These are phyloP conservation scores for Abrus pulchellus DNA, from an alignment of 306 rosid genomes.

Conservation along the genomic window DNA sequence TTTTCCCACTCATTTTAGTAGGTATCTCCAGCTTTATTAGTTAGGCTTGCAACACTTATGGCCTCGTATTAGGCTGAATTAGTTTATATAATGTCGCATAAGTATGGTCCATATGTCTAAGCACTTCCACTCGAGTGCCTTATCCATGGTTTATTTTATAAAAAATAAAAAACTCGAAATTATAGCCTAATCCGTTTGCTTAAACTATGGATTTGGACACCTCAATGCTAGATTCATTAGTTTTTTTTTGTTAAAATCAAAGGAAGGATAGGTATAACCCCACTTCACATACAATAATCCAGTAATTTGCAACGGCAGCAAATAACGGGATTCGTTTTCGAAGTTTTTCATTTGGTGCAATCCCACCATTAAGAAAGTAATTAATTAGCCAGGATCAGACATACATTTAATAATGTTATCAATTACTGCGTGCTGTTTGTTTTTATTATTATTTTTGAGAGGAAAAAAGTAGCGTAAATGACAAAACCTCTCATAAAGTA, in stretches of 20 bases:
- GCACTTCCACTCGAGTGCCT: conserved; percentile 48
- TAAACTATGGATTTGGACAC: conserved; percentile 40
- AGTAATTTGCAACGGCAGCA: conserved; percentile 3
- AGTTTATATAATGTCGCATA: background rate
- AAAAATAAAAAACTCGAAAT: background rate
- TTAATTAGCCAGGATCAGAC: background rate
- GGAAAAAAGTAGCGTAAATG: conserved; percentile 7
- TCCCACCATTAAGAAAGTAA: conserved; percentile 9
- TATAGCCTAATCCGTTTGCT: conserved; percentile 44
- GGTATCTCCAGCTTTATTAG: conserved; percentile 41
- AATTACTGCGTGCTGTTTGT: background rate
- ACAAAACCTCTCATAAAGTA: conserved; percentile 17
- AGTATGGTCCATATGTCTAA: conserved; percentile 19
- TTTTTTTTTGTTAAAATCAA: conserved; percentile 15
- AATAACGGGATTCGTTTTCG: conserved; percentile 7
- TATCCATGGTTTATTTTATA: conserved; percentile 49
- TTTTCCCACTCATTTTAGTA: conserved; percentile 48
- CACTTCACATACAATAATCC: conserved; percentile 41
- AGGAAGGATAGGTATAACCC: conserved; percentile 42
- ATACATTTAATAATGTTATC: background rate
- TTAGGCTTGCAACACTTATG: conserved; percentile 36
- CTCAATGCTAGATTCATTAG: background rate
- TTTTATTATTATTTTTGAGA: background rate
- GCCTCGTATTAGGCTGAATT: conserved; percentile 27
- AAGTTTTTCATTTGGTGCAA: conserved; percentile 22